Conservation (phyloP, 2,329 filamentous ascomycete genomes). For the Taxawa tesnikishii region DNA sequence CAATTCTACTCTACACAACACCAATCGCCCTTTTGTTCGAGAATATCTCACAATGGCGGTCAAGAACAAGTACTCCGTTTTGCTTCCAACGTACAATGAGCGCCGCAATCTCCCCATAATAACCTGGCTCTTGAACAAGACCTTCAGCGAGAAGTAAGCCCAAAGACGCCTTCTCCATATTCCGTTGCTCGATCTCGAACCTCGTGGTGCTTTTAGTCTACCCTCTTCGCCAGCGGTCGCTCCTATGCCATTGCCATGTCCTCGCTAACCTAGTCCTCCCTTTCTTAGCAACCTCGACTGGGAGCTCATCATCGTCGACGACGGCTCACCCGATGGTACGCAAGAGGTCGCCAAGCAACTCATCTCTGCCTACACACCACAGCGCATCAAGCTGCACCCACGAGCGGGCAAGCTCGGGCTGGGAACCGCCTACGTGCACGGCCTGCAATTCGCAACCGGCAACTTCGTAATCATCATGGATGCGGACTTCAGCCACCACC, state of each 20-base stretch:
- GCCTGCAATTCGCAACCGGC: constrained; percentile 76
- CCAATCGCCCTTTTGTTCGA: too few relatives aligned
- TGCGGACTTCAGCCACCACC: constrained; percentile 97
- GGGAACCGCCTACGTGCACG: constrained; percentile 91
- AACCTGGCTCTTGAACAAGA: constrained; percentile 83
- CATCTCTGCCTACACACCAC: constrained; percentile 63
- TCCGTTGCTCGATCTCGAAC: neutral
- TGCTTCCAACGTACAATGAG: constrained; percentile 98
- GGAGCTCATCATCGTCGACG: constrained; percentile 97
- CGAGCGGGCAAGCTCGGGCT: constrained; percentile 94
- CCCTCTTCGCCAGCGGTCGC: neutral
- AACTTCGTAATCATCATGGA: constrained; percentile 99
- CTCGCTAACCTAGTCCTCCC: too few relatives aligned
- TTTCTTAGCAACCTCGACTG: constrained; percentile 72
- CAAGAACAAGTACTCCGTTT: constrained; percentile 84
- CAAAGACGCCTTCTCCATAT: neutral
- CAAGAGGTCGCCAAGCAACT: constrained; percentile 85
- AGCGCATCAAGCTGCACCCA: constrained; percentile 71
- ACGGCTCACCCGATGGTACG: constrained; percentile 92
- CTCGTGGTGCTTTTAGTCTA: neutral
- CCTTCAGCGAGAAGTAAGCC: constrained; percentile 73
- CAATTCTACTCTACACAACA: too few relatives aligned
- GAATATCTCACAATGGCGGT: constrained; percentile 20
- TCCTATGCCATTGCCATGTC: neutral
- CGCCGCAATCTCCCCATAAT: constrained; percentile 94